Percentiles rank a stretch among this genome's conserved stretches.
These are phyloP conservation scores for Hirschioporus abietinus DNA, from an alignment of 768 basidiomycete species.

Conservation along the genomic window DNA sequence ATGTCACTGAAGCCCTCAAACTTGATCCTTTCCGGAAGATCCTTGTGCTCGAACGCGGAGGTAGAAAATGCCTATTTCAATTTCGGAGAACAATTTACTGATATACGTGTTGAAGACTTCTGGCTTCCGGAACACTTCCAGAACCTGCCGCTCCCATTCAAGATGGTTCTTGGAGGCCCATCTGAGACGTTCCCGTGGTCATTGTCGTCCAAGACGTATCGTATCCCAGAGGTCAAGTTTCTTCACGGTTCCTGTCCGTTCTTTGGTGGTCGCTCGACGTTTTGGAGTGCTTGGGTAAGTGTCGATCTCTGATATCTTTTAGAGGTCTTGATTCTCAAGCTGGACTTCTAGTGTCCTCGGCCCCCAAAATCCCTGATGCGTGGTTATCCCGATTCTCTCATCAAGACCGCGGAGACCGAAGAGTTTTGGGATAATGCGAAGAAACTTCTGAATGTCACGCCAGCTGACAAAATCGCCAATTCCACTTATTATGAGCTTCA, in stretches of 20 bases:
- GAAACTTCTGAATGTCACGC: too few relatives aligned
- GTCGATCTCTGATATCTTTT: too few relatives aligned
- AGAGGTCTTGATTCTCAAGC: too few relatives aligned
- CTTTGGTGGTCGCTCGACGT: constrained; percentile 17
- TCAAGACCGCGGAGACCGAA: neutral
- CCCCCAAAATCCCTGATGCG: constrained; percentile 13
- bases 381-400: constrained; percentile 13
- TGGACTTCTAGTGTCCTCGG: constrained; percentile 8
- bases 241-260: constrained; percentile 10
- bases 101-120: too few relatives aligned
- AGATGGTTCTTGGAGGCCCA: constrained; percentile 2
- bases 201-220: constrained; percentile 5
- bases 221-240: constrained; percentile 9
- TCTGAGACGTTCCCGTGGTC: constrained; percentile 8
- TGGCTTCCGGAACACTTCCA: too few relatives aligned
- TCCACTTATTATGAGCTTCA: too few relatives aligned
- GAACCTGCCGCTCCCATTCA: neutral
- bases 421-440: too few relatives aligned
- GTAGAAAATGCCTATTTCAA: neutral
- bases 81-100: too few relatives aligned
- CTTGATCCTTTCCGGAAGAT: constrained; percentile 15
- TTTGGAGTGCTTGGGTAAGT: constrained; percentile 15
- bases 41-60: constrained; percentile 16
- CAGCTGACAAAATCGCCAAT: too few relatives aligned
- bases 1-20: constrained; percentile 15